phyloP scores from a whole-genome alignment of 192 early-diverging fungal genomes.

The Backusella sp. region DNA sequence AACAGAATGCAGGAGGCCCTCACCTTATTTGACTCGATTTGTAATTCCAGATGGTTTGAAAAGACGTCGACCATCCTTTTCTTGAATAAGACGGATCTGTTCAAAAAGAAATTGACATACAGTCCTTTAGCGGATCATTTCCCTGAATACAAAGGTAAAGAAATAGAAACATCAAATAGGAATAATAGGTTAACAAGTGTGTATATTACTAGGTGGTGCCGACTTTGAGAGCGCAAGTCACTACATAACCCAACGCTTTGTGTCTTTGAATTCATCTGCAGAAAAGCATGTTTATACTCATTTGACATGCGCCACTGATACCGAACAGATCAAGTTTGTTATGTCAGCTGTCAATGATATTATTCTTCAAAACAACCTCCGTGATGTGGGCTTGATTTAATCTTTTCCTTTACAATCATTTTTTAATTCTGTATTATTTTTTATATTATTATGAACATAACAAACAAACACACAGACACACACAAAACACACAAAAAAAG shows the following conservation, averaged over 20 bases:
- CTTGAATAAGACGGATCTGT: conserved; percentile 96
- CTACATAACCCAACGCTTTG: conserved; percentile 77
- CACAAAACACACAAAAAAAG: background rate
- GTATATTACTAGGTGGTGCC: conserved; percentile 45
- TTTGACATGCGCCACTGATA: conserved; percentile 85
- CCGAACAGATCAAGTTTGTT: conserved; percentile 82
- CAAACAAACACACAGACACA: background rate
- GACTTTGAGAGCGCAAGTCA: conserved; percentile 72
- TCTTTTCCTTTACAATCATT: background rate
- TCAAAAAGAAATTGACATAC: conserved; percentile 83
- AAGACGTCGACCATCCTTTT: conserved; percentile 96
- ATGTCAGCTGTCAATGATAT: conserved; percentile 90
- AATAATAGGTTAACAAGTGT: background rate
- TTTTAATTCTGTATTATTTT: background rate
- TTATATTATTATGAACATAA: background rate
- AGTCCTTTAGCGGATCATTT: conserved; percentile 86
- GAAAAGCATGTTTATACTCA: conserved; percentile 84
- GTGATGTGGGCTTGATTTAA: conserved; percentile 76
- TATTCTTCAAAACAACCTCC: conserved; percentile 81
- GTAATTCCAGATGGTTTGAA: conserved; percentile 95
- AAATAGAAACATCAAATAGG: conserved; percentile 25
- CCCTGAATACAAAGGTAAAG: conserved; percentile 73
- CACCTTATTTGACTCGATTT: conserved; percentile 95
- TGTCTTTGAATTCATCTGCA: conserved; percentile 70
- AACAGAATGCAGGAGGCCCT: conserved; percentile 97